A percentile compares a stretch with the other conserved stretches of the same genome.
These are phyloP conservation scores for Globisporangium takayamanum DNA, from an alignment of 352 stramenopile species.

Conservation along the genomic window DNA sequence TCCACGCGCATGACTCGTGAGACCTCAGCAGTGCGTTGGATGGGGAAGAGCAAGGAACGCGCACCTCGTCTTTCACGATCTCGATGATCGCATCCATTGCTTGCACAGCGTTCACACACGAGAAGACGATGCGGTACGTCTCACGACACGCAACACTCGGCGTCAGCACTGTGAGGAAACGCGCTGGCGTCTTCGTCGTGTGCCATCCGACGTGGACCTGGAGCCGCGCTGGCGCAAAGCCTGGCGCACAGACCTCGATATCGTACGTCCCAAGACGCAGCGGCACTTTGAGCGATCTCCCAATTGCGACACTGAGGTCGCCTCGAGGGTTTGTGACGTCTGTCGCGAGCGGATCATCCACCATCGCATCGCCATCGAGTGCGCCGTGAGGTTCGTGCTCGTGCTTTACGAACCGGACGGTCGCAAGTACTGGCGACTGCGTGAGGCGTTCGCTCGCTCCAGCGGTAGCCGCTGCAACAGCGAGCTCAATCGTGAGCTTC, in stretches of 20 bases:
- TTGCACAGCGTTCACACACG: slow-evolving; percentile 23
- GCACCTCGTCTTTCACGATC: slow-evolving; percentile 30
- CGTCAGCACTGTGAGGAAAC: slow-evolving; percentile 33
- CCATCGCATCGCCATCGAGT: not conserved
- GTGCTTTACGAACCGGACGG: slow-evolving; percentile 1
- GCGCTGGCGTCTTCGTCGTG: slow-evolving; percentile 16
- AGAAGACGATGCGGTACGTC: slow-evolving; percentile 44
- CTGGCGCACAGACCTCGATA: slow-evolving; percentile 17
- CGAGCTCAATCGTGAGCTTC: slow-evolving; percentile 34
- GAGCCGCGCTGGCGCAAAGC: slow-evolving; percentile 21
- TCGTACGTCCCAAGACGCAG: slow-evolving; percentile 38
- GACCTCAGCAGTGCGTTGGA: not conserved
- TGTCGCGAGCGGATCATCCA: not conserved
- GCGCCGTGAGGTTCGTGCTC: not conserved
- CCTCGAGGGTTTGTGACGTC: not conserved
- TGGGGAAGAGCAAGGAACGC: not conserved
- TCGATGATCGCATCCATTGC: slow-evolving; percentile 46
- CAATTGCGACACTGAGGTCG: slow-evolving; percentile 10
- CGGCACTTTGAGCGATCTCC: slow-evolving; percentile 26
- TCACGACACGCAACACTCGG: slow-evolving; percentile 15
- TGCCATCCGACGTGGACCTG: slow-evolving; percentile 34
- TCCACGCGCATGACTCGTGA: not conserved
- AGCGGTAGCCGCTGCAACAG: slow-evolving; percentile 6
- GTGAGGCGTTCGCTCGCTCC: not conserved
- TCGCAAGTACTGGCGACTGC: not conserved